Evolutionary conservation across 345 rosid species (phyloP).

Genomic region (Hibiscus tridactylites): DNA sequence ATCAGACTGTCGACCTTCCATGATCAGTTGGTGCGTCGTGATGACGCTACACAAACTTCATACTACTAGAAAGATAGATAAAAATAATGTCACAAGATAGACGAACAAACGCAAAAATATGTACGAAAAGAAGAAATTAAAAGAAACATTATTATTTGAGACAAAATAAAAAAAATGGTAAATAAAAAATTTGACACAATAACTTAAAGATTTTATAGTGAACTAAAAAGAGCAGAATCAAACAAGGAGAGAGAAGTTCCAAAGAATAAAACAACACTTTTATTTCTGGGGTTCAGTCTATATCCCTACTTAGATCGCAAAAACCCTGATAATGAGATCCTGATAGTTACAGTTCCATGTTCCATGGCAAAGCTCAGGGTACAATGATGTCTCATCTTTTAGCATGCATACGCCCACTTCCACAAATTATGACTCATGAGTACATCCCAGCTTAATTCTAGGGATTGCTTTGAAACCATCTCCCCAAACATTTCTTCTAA

Average conservation of each 20-base stretch:
- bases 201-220: neutral
- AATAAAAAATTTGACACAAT: neutral
- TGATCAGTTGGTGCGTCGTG: too few species aligned
- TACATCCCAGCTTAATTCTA: neutral
- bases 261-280: slow-evolving; percentile 25
- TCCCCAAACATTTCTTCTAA: too few species aligned
- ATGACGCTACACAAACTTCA: too few species aligned
- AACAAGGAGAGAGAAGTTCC: slow-evolving; percentile 11
- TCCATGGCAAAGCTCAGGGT: slow-evolving; percentile 48
- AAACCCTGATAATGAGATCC: slow-evolving; percentile 44
- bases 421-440: neutral
- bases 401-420: slow-evolving; percentile 8
- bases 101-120: too few species aligned
- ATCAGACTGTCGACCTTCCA: too few species aligned
- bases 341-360: slow-evolving; percentile 74
- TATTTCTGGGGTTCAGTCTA: slow-evolving; percentile 14
- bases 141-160: too few species aligned
- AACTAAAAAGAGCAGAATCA: slow-evolving; percentile 14
- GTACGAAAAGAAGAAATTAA: too few species aligned
- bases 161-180: too few species aligned
- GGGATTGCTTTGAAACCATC: slow-evolving; percentile 12
- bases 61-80: too few species aligned
- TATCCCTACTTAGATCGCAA: slow-evolving; percentile 49
- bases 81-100: too few species aligned
- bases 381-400: slow-evolving; percentile 35